These are phyloP conservation scores for Nothophaeocryptopus gaeumannii DNA, from an alignment of 2,329 filamentous ascomycete genomes.

Conservation along the genomic window DNA sequence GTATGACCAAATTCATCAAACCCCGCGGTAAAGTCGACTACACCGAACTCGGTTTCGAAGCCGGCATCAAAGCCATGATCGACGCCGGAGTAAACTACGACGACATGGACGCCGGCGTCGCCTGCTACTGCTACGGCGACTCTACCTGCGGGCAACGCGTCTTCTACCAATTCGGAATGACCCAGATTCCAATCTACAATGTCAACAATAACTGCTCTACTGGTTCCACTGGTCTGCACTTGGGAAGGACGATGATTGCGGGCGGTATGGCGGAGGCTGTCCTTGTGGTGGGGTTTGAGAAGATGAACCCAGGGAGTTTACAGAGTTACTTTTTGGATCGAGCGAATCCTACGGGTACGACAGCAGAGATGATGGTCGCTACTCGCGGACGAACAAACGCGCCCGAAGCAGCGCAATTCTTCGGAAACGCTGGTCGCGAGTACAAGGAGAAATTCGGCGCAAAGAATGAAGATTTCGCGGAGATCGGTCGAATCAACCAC, in stretches of 20 bases:
- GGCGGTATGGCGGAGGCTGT: slow-evolving; percentile 75
- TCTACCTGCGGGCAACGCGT: slow-evolving; percentile 92
- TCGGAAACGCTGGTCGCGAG: slow-evolving; percentile 90
- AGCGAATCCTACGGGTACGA: slow-evolving; percentile 71
- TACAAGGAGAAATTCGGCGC: slow-evolving; percentile 93
- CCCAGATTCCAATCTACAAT: slow-evolving; percentile 91
- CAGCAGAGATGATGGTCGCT: slow-evolving; percentile 57
- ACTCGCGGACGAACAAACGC: slow-evolving; percentile 27
- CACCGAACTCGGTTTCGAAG: slow-evolving; percentile 89
- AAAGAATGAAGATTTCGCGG: slow-evolving; percentile 79
- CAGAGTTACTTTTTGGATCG: slow-evolving; percentile 81
- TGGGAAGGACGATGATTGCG: slow-evolving; percentile 76
- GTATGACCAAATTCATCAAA: slow-evolving; percentile 99
- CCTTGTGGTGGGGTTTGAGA: slow-evolving; percentile 91
- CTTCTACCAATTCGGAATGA: slow-evolving; percentile 99
- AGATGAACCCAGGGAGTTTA: slow-evolving; percentile 89
- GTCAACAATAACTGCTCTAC: slow-evolving; percentile 99
- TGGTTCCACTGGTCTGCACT: slow-evolving; percentile 79
- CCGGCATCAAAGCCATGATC: slow-evolving; percentile 81
- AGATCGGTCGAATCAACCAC: slow-evolving; percentile 91
- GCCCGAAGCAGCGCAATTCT: slow-evolving; percentile 63
- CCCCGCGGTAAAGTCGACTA: slow-evolving; percentile 90
- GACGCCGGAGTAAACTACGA: slow-evolving; percentile 91
- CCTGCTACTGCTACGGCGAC: slow-evolving; percentile 97
- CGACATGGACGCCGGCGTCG: slow-evolving; percentile 88